Conservation (phyloP, 202 grass and related monocot genomes). For the Bolboschoenoplectus hybrid region DNA sequence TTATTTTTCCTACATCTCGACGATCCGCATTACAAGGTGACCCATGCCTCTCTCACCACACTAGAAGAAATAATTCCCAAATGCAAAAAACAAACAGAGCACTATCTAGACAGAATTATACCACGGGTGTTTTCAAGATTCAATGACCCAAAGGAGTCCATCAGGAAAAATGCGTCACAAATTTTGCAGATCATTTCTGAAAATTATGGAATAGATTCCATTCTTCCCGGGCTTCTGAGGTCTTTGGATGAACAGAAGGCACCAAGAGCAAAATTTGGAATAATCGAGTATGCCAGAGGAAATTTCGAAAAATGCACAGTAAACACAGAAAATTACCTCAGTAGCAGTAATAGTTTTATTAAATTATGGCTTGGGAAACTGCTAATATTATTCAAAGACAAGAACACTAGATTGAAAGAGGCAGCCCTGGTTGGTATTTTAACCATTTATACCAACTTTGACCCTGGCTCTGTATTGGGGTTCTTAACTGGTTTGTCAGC, state of each 20-base stretch:
- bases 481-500: conserved; percentile 75
- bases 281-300: conserved; percentile 77
- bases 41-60: conserved; percentile 73
- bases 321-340: conserved; percentile 63
- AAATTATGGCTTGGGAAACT: conserved; percentile 94
- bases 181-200: conserved; percentile 70
- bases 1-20: conserved; percentile 77
- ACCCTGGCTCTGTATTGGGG: conserved; percentile 63
- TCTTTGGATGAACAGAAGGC: conserved; percentile 85
- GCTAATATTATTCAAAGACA: conserved; percentile 65
- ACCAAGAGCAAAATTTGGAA: conserved; percentile 67
- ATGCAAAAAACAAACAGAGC: conserved; percentile 79
- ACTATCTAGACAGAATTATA: conserved; percentile 79
- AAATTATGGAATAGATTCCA: conserved; percentile 75
- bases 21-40: conserved; percentile 93
- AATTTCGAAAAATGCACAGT: conserved; percentile 72
- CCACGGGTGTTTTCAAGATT: conserved; percentile 73
- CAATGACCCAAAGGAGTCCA: conserved; percentile 79
- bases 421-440: conserved; percentile 61
- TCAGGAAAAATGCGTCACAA: conserved; percentile 61
- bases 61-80: conserved; percentile 70
- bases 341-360: conserved; percentile 59
- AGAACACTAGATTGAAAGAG: conserved; percentile 86
- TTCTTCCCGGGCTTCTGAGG: conserved; percentile 80
- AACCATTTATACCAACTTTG: conserved; percentile 80